Percentiles rank a stretch among this genome's conserved stretches.
Evolutionary conservation across 1,284 basidiomycete genomes (phyloP).

Genomic region (Pseudozyma sp.): DNA sequence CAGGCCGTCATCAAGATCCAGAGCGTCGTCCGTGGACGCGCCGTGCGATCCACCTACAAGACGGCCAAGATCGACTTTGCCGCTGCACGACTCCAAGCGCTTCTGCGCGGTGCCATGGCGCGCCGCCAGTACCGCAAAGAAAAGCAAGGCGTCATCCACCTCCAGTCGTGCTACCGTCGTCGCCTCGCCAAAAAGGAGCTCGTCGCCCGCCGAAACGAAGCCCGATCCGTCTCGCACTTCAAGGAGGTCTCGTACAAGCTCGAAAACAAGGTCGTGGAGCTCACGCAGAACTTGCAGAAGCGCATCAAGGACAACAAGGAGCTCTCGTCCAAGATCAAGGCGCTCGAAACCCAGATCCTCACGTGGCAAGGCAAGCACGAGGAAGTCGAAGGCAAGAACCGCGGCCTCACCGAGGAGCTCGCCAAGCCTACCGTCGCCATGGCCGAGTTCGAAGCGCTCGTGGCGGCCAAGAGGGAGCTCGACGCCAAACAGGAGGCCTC

Average conservation of each 20-base stretch:
- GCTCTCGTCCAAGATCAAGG: constrained; percentile 78
- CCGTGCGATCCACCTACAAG: constrained; percentile 77
- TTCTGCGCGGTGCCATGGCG: constrained; percentile 83
- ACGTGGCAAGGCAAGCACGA: constrained; percentile 88
- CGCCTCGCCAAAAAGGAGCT: constrained; percentile 88
- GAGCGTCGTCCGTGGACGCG: constrained; percentile 82
- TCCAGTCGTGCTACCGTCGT: constrained; percentile 93
- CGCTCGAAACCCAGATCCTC: constrained; percentile 85
- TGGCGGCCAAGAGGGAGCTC: constrained; percentile 81
- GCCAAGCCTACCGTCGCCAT: constrained; percentile 80
- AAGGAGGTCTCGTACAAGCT: constrained; percentile 98
- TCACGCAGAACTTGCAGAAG: constrained; percentile 94
- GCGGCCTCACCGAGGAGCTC: constrained; percentile 79
- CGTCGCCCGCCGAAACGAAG: constrained; percentile 84
- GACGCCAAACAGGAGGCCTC: constrained; percentile 85
- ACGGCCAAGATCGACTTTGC: constrained; percentile 77
- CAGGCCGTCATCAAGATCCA: constrained; percentile 81
- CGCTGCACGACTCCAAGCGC: constrained; percentile 81
- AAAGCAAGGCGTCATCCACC: constrained; percentile 80
- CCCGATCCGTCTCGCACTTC: constrained; percentile 96
- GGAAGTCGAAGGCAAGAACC: constrained; percentile 83
- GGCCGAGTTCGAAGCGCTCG: constrained; percentile 80
- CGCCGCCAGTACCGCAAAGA: constrained; percentile 78
- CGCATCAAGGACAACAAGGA: constrained; percentile 92
- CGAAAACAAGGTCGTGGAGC: constrained; percentile 99